Evolutionary conservation across 345 rosid species (phyloP).

Genomic region (Excoecaria agallocha): DNA sequence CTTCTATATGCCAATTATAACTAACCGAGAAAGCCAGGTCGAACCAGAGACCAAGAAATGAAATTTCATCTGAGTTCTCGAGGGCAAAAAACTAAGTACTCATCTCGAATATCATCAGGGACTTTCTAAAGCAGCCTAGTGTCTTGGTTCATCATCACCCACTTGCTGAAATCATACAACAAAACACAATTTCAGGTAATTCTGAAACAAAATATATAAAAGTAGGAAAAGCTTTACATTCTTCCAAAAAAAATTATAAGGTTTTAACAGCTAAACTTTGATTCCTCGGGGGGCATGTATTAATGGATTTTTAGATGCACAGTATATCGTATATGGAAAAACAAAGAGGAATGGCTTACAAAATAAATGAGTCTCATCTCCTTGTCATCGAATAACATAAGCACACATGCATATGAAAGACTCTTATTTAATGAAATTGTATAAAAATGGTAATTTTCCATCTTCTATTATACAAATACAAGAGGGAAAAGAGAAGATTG

Average conservation of each 20-base stretch:
- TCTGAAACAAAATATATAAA: slow-evolving; percentile 1
- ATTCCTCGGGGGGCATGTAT: neutral
- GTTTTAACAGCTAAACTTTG: neutral
- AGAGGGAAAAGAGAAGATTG: neutral
- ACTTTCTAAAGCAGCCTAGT: slow-evolving; percentile 91
- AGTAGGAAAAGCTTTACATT: neutral
- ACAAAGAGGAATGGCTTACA: neutral
- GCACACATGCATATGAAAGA: neutral
- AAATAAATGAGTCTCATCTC: neutral
- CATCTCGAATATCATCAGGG: slow-evolving; percentile 78
- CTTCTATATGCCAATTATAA: neutral
- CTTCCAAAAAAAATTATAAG: neutral
- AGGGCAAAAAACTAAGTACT: slow-evolving; percentile 73
- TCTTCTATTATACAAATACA: neutral
- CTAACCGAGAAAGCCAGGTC: neutral
- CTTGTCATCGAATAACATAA: neutral
- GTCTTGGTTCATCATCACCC: slow-evolving; percentile 99
- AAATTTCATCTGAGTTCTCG: slow-evolving; percentile 54
- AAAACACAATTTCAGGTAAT: no score
- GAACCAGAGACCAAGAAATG: neutral
- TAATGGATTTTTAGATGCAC: neutral
- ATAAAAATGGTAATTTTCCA: neutral
- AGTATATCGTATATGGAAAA: neutral
- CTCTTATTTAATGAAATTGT: neutral
- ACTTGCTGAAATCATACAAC: no score